Conservation (phyloP, 257 asterid species). For the Solanum megistacrolobum region DNA sequence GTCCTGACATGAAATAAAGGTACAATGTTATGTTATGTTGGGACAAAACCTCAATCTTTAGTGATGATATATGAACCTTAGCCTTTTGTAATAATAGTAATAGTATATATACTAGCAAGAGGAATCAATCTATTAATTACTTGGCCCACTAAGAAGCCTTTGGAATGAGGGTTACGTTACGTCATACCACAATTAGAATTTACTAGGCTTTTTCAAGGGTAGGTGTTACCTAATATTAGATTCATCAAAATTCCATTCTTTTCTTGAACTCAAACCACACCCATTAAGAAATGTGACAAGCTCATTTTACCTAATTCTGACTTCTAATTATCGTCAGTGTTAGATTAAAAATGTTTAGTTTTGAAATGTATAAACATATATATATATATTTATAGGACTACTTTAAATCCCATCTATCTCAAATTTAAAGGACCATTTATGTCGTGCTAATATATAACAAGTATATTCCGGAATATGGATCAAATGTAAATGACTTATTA, state of each 20-base stretch:
- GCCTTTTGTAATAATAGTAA: neutral
- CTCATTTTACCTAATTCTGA: neutral
- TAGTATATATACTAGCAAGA: neutral
- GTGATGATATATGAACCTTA: neutral
- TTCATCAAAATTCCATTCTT: neutral
- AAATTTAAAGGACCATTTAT: neutral
- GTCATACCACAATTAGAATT: neutral
- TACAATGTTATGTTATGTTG: neutral
- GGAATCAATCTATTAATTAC: slow-evolving; percentile 5
- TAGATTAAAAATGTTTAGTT: neutral
- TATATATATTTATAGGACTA: neutral
- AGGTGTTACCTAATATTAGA: neutral
- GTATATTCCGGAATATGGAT: neutral
- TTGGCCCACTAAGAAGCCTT: neutral
- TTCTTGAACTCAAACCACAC: neutral
- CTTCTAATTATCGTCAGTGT: neutral
- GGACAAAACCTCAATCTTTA: neutral
- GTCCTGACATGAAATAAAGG: slow-evolving; percentile 1
- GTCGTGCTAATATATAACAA: neutral
- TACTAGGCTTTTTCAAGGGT: no score
- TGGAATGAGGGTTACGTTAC: neutral
- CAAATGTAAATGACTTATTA: neutral
- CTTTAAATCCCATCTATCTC: neutral
- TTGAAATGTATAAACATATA: neutral
- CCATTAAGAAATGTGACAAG: neutral